phyloP scores from a whole-genome alignment of 495 filamentous ascomycete species.

The Lasiosphaeria hispida region DNA sequence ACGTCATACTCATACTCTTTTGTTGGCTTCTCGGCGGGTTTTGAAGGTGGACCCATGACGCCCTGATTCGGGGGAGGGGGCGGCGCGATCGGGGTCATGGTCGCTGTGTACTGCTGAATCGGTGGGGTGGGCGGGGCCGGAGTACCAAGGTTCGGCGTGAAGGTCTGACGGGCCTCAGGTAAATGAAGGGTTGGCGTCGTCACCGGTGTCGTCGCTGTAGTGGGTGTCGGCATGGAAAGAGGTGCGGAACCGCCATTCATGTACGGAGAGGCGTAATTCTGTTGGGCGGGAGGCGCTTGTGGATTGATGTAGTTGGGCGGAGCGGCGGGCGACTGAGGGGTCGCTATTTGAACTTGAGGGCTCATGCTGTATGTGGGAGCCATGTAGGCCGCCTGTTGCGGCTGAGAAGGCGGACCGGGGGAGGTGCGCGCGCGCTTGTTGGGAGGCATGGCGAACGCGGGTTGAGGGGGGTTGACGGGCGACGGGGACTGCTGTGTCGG shows the following conservation, averaged over 20 bases:
- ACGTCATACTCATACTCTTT: slow-evolving; percentile 67
- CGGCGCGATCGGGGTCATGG: slow-evolving; percentile 34
- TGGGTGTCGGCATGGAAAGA: slow-evolving; percentile 12
- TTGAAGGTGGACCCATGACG: slow-evolving; percentile 79
- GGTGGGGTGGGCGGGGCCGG: slow-evolving; percentile 17
- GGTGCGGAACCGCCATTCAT: slow-evolving; percentile 21
- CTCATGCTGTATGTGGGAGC: neutral
- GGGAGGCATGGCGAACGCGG: slow-evolving; percentile 45
- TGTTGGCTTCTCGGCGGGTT: slow-evolving; percentile 62
- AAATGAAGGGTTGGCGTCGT: slow-evolving; percentile 19
- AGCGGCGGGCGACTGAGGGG: slow-evolving; percentile 10
- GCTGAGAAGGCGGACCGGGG: slow-evolving; percentile 47
- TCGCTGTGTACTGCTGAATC: slow-evolving; percentile 38
- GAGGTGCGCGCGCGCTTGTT: slow-evolving; percentile 70
- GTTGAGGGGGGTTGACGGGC: slow-evolving; percentile 24
- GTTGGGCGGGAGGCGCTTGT: slow-evolving; percentile 6
- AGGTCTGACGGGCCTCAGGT: slow-evolving; percentile 25
- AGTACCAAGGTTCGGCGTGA: slow-evolving; percentile 27
- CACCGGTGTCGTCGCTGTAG: slow-evolving; percentile 11
- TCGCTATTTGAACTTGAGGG: neutral
- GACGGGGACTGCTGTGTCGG: slow-evolving; percentile 40
- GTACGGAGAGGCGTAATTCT: slow-evolving; percentile 19
- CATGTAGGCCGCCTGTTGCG: neutral
- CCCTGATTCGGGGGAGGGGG: slow-evolving; percentile 22
- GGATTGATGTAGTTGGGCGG: slow-evolving; percentile 23